Percentiles rank a stretch among this genome's conserved stretches.
These are phyloP conservation scores for Yamadazyma laniorum DNA, from an alignment of 805 yeast genomes.

Conservation along the genomic window DNA sequence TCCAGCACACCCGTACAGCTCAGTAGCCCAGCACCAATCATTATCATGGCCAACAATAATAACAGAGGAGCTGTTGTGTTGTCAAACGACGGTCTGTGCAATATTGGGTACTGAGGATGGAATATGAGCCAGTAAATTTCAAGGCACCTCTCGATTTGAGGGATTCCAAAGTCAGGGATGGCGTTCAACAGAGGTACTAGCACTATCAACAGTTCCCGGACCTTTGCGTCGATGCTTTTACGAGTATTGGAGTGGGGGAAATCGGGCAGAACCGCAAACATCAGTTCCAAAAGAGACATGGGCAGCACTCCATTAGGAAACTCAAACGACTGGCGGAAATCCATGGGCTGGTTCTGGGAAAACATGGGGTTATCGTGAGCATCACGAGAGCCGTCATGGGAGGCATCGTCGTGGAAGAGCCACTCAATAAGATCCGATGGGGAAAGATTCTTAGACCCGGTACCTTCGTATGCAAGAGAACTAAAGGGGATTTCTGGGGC, in stretches of 20 bases:
- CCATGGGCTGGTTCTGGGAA: neutral
- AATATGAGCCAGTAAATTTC: slow-evolving; percentile 53
- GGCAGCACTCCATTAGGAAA: slow-evolving; percentile 18
- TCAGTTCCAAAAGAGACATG: slow-evolving; percentile 16
- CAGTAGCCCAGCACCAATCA: slow-evolving; percentile 50
- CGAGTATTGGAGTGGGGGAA: slow-evolving; percentile 19
- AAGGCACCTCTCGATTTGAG: slow-evolving; percentile 19
- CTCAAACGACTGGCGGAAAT: slow-evolving; percentile 7
- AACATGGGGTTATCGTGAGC: neutral
- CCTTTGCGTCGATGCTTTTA: slow-evolving; percentile 14
- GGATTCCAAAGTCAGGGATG: slow-evolving; percentile 17
- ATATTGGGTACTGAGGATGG: slow-evolving; percentile 56
- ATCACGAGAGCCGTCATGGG: neutral
- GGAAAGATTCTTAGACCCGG: slow-evolving; percentile 17
- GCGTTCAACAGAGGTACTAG: slow-evolving; percentile 17
- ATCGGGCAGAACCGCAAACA: slow-evolving; percentile 20
- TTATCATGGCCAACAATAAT: slow-evolving; percentile 51
- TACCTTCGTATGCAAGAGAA: neutral
- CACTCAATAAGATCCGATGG: slow-evolving; percentile 32
- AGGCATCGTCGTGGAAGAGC: slow-evolving; percentile 25
- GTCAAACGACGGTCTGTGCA: slow-evolving; percentile 58
- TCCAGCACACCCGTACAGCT: slow-evolving; percentile 21
- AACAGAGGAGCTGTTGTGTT: slow-evolving; percentile 47
- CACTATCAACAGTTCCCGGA: slow-evolving; percentile 12
- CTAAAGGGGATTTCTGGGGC: neutral